A percentile compares a stretch with the other conserved stretches of the same genome.
These are phyloP conservation scores for Anisodus tanguticus DNA, from an alignment of 257 asterid genomes.

Conservation along the genomic window DNA sequence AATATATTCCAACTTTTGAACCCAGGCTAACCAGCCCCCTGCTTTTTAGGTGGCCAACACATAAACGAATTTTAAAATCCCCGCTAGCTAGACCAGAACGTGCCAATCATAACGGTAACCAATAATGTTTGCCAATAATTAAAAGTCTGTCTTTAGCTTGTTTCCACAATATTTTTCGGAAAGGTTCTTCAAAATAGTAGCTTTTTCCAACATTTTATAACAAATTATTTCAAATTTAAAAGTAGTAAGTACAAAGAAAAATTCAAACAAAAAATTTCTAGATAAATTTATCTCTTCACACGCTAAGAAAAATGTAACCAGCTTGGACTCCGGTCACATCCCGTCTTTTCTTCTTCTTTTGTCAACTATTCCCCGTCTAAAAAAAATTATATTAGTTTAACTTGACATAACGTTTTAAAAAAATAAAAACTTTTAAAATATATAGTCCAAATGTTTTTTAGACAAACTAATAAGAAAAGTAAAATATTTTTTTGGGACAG, in stretches of 20 bases:
- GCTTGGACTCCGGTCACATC: neutral
- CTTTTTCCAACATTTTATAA: no score
- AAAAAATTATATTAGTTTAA: neutral
- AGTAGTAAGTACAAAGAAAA: neutral
- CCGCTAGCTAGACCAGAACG: constrained; percentile 23
- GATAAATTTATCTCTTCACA: constrained; percentile 1
- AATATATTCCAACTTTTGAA: no score
- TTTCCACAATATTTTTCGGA: no score
- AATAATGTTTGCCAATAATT: constrained; percentile 20
- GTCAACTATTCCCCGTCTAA: neutral
- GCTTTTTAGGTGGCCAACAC: neutral
- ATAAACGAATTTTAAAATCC: neutral
- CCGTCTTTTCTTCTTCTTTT: neutral
- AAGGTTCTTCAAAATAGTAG: no score
- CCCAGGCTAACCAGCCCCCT: neutral
- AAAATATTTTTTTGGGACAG: no score
- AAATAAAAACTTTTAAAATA: no score
- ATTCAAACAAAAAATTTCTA: neutral
- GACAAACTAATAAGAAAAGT: no score
- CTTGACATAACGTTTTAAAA: no score
- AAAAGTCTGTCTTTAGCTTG: neutral
- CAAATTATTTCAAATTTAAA: neutral
- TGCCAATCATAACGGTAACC: constrained; percentile 45
- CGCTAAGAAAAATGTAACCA: neutral
- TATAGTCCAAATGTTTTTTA: no score